Evolutionary conservation across 345 rosid species (phyloP), one percentile per base, ranked within the genome.

Genomic region (Ricinus communis): DNA sequence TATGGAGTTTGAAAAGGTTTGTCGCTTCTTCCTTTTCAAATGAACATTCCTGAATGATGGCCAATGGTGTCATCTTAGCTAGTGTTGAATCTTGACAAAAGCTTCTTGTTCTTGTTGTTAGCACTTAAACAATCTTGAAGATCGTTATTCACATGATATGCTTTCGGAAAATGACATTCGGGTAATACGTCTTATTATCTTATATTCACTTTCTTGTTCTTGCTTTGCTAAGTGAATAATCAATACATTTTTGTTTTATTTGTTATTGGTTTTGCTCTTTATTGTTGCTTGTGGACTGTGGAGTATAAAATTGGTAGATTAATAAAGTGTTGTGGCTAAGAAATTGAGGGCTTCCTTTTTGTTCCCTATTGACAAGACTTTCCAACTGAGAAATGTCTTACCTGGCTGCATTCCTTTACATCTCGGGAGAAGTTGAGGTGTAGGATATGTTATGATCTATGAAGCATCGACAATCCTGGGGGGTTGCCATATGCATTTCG

Each of bases 1-100:
- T 74, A 45, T 73, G 71, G 89, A 83, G 84, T 90, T 95, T 76
- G 85, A 86, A 80, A 87, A 76, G 97, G 99, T 94, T 82, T 73
- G 51, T 71, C 15, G 33, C 63, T 75, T 33, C 5, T 33, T 0
- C 47, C 30, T 5, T 41, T 70, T 59, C 7, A 28, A 36, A 47
- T 31, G 33, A 15, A 18, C 31, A 16, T 30, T 60, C 19, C 24
- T 22, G 27, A 14, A 13, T 41, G 21, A 36, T 70, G 36, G 16
- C 43, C 24, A 2, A 21, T 25, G 16, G 18, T 18, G 45, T 67
- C n/a, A 14, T 45, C 22, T 41, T 28, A 68, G 56, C 21, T 77
- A 22, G 69, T 66, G 25, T 27, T 75, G 43, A 59, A 8, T 58
- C 31, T 49, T 78, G 54, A 80, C 64, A 30, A 5, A 76, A 71